phyloP scores from a whole-genome alignment of 257 asterid genomes.

The Nicotiana otophora region DNA sequence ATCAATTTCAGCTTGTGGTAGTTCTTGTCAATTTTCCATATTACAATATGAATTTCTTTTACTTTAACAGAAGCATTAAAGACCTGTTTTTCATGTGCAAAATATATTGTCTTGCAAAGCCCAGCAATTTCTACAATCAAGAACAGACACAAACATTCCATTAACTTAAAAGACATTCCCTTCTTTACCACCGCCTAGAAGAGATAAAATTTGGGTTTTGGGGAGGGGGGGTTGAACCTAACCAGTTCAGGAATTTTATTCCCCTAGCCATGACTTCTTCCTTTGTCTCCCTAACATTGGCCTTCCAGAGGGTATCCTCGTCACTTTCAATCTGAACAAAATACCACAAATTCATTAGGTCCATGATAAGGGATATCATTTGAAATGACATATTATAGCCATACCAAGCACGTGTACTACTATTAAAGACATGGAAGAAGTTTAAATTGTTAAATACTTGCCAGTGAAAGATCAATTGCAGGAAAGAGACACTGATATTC shows the following conservation, averaged over 20 bases:
- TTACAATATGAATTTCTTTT: neutral
- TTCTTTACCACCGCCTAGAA: neutral
- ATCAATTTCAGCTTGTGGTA: neutral
- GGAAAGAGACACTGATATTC: conserved; percentile 81
- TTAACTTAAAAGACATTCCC: too few species aligned
- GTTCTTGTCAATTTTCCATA: neutral
- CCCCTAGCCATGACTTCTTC: conserved; percentile 79
- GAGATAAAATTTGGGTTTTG: neutral
- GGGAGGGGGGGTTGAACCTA: neutral
- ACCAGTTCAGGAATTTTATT: conserved; percentile 71
- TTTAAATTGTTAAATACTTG: conserved; percentile 15
- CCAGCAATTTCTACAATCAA: neutral
- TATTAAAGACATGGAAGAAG: neutral
- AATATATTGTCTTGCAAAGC: neutral
- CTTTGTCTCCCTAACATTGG: conserved; percentile 77
- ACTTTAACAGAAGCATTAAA: neutral
- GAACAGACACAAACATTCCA: too few species aligned
- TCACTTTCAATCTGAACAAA: conserved; percentile 69
- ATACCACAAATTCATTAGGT: conserved; percentile 14
- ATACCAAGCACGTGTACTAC: neutral
- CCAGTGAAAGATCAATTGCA: conserved; percentile 82
- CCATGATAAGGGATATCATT: too few species aligned
- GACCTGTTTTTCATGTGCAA: neutral
- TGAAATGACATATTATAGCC: too few species aligned
- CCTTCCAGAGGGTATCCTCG: conserved; percentile 75